Evolutionary conservation across 495 filamentous ascomycete species (phyloP).

Genomic region (Aspergillus saccharolyticus): DNA sequence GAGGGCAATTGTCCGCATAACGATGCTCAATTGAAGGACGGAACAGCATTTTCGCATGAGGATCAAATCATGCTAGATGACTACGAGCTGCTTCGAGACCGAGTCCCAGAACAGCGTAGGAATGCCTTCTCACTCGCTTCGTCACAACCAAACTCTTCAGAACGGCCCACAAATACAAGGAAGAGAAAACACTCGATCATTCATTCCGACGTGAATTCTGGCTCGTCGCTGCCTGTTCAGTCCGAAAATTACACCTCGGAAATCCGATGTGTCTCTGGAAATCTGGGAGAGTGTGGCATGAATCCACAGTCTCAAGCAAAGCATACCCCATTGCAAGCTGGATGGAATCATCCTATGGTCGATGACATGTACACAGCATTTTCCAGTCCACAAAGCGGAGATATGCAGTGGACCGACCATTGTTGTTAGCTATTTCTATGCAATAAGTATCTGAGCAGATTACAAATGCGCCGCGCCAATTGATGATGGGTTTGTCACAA

Average conservation of each 20-base stretch:
- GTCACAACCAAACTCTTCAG: neutral
- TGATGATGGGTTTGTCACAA: neutral
- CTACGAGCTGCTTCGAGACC: neutral
- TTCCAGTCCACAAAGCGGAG: too few relatives aligned
- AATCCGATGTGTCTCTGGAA: neutral
- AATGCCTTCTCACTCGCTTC: neutral
- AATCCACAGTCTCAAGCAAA: neutral
- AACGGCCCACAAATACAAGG: neutral
- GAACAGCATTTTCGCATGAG: neutral
- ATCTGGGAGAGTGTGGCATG: neutral
- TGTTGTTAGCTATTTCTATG: neutral
- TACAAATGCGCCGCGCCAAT: neutral
- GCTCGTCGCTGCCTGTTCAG: neutral
- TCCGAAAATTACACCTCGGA: neutral
- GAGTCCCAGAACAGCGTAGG: neutral
- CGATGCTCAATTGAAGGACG: slow-evolving; percentile 7
- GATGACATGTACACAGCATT: neutral
- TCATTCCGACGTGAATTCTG: neutral
- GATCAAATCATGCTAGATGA: slow-evolving; percentile 8
- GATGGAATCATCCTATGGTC: neutral
- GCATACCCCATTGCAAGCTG: neutral
- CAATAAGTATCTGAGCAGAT: neutral
- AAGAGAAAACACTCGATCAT: slow-evolving; percentile 26
- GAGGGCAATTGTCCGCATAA: slow-evolving; percentile 11
- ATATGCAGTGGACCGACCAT: too few relatives aligned